A percentile compares a stretch with the other conserved stretches of the same genome.
Evolutionary conservation across 2,329 filamentous ascomycete species (phyloP).

Genomic region (Aspergillus aculeatinus): DNA sequence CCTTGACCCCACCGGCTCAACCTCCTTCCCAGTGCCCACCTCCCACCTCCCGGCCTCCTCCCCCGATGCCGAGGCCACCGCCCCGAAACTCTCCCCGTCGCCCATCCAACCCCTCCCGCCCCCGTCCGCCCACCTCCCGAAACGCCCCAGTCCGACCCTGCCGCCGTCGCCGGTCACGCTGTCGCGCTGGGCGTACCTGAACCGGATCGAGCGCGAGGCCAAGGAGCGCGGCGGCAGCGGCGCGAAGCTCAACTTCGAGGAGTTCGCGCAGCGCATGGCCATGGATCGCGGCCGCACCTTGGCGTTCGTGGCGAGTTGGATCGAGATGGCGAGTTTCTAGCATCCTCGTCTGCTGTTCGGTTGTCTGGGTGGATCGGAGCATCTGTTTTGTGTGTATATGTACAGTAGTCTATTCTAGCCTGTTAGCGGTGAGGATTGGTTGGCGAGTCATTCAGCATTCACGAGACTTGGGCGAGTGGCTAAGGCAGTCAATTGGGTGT

Average conservation of each 20-base stretch:
- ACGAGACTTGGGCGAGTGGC: too few species aligned
- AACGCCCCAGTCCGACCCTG: slow-evolving; percentile 16
- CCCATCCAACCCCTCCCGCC: slow-evolving; percentile 35
- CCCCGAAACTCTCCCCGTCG: slow-evolving; percentile 35
- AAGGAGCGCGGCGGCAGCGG: slow-evolving; percentile 68
- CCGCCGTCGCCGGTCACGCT: slow-evolving; percentile 37
- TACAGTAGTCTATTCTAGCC: too few species aligned
- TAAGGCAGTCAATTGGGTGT: too few species aligned
- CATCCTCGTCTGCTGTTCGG: neutral
- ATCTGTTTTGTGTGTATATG: too few species aligned
- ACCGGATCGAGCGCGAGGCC: slow-evolving; percentile 67
- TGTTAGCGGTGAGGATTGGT: too few species aligned
- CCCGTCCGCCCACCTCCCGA: slow-evolving; percentile 16
- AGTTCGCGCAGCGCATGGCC: slow-evolving; percentile 76
- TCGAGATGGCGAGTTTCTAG: slow-evolving; percentile 69
- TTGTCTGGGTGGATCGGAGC: neutral
- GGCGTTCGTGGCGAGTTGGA: slow-evolving; percentile 85
- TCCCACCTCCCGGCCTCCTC: slow-evolving; percentile 29
- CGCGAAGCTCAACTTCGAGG: slow-evolving; percentile 72
- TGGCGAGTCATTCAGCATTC: too few species aligned
- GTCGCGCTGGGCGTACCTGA: slow-evolving; percentile 52
- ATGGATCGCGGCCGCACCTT: slow-evolving; percentile 66
- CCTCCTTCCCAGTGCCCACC: slow-evolving; percentile 33
- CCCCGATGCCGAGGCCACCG: slow-evolving; percentile 34
- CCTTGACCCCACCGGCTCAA: slow-evolving; percentile 37